Conservation (phyloP, 148 eudicot genomes). For the Arctostaphylos glauca region DNA sequence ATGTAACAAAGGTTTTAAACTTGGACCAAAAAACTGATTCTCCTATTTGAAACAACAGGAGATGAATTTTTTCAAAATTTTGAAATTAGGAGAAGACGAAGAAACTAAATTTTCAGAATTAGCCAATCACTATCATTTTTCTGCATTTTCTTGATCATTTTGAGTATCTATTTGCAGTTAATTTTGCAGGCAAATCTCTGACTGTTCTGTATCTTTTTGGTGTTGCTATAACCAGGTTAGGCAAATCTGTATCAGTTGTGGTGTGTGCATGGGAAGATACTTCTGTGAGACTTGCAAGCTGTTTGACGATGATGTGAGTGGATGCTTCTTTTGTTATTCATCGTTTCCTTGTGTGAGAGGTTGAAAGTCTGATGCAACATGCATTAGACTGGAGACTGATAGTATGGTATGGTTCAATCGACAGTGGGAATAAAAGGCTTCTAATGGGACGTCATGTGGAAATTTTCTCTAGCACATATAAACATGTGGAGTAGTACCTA, state of each 20-base stretch:
- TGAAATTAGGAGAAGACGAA: not conserved
- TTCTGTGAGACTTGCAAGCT: constrained; percentile 79
- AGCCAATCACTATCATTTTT: not conserved
- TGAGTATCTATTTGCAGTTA: not conserved
- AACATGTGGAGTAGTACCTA: not conserved
- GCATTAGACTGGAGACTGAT: not conserved
- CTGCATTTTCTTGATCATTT: not conserved
- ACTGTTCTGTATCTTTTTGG: constrained; percentile 17
- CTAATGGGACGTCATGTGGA: not conserved
- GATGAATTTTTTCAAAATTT: not conserved
- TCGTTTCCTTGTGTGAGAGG: not conserved
- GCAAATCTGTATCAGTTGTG: constrained; percentile 75
- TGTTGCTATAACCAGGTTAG: constrained; percentile 44
- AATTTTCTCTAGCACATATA: not conserved
- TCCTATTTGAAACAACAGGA: not conserved
- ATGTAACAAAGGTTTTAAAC: not conserved
- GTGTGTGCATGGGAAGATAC: constrained; percentile 89
- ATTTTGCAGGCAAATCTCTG: not conserved
- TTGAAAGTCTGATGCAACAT: not conserved
- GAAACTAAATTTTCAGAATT: not conserved
- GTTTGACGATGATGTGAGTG: constrained; percentile 84
- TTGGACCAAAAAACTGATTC: not conserved
- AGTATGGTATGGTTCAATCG: not conserved
- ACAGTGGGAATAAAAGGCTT: not conserved
- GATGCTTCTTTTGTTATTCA: not conserved